phyloP scores from a whole-genome alignment of 345 rosid species.

The Euphorbia tirucalli region DNA sequence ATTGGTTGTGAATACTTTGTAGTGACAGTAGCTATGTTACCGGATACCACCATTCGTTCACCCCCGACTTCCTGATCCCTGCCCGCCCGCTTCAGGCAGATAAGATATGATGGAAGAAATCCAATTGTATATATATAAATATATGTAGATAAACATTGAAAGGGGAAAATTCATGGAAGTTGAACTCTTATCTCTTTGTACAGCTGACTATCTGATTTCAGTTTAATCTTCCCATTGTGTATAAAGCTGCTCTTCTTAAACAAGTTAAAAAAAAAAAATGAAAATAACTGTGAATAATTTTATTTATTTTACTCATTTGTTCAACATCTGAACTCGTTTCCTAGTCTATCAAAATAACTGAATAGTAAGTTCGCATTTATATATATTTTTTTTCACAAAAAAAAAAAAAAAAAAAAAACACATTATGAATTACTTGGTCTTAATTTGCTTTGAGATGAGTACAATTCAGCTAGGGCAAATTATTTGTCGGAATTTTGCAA shows the following conservation, averaged over 20 bases:
- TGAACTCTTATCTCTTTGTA: conserved; percentile 39
- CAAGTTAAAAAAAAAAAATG: too few relatives aligned
- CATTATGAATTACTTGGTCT: too few relatives aligned
- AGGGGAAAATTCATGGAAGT: conserved; percentile 18
- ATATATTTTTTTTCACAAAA: too few relatives aligned
- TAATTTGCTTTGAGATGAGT: too few relatives aligned
- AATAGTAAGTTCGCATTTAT: too few relatives aligned
- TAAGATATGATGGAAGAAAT: conserved; percentile 76
- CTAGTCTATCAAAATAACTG: too few relatives aligned
- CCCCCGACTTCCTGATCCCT: conserved; percentile 84
- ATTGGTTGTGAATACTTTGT: conserved; percentile 84
- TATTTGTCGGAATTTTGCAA: too few relatives aligned
- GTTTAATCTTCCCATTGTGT: conserved; percentile 39
- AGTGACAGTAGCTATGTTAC: conserved; percentile 98
- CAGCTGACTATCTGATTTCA: conserved; percentile 39
- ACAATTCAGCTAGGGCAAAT: too few relatives aligned
- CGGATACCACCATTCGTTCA: conserved; percentile 72
- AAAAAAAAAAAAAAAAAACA: too few relatives aligned
- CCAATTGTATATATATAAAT: conserved; percentile 38
- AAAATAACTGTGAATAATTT: too few relatives aligned
- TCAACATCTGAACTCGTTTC: not conserved
- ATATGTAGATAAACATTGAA: conserved; percentile 4
- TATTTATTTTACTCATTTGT: too few relatives aligned
- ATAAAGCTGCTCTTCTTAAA: conserved; percentile 22
- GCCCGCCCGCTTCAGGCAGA: conserved; percentile 53